Evolutionary conservation across 2,329 filamentous ascomycete species (phyloP), one percentile per base, ranked within the genome.

Genomic region (Gyromitra esculenta): DNA sequence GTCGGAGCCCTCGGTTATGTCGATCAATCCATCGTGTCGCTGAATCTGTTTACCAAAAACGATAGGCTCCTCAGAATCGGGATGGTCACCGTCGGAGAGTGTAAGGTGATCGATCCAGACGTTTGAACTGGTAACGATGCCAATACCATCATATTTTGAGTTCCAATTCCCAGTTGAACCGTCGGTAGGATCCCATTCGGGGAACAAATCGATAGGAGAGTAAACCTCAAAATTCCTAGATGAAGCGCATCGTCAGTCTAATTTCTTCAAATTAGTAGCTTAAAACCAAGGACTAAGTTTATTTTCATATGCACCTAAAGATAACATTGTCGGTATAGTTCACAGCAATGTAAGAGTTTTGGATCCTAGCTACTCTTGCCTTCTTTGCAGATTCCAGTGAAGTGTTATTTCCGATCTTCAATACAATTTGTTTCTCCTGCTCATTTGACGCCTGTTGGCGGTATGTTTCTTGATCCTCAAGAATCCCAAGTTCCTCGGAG

Each of bases 41-140:
- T 74, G 71, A 41, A 74, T 60, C 15, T 15, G 43, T 18, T 68
- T 67, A 18, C 71, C 71, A 4, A 74, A 74, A 18, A 74, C 21
- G n/a, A 39, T 62, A 37, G 71, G 63, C 21, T 68, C 71, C 0
- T 62, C 54, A 7, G 63, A 67, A n/a, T 74, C 71, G 13, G 62
- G 71, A 25, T 88, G 85, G 80, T 86, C 84, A 35, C 82, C 81
- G 83, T 91, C 87, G 5, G 87, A 89, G 37, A 92, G 85, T 78
- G 92, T 89, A 82, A 86, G 85, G 85, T 92, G 90, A 83, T 92
- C 90, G 67, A 92, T 84, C 90, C 90, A 92, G 81, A 89, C 84
- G 79, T 90, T 89, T 73, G 82, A 87, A 69, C 87, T 86, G 6
- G 81, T 82, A 82, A 90, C 86, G 74, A 91, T 87, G 77, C 86